Evolutionary conservation across 2,329 filamentous ascomycete genomes (phyloP).

Genomic region (Fusarium sp.): DNA sequence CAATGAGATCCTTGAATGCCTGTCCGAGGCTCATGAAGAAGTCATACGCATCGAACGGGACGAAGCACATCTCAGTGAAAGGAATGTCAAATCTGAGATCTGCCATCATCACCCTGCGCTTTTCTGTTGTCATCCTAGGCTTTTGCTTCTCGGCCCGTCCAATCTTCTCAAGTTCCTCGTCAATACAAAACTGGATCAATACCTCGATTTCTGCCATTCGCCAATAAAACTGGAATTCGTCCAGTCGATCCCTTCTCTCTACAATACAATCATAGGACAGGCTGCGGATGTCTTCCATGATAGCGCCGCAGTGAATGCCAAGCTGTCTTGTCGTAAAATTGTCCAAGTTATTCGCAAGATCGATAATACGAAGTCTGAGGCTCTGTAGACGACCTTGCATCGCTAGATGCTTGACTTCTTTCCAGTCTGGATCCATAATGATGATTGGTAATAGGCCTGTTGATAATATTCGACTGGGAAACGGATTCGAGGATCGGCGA

Average conservation of each 20-base stretch:
- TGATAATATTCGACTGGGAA: fast-evolving
- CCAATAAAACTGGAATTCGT: not conserved
- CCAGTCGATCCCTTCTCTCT: not conserved
- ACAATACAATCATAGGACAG: not conserved
- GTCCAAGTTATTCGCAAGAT: not conserved
- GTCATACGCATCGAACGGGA: not conserved
- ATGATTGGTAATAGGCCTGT: fast-evolving
- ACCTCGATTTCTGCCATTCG: not conserved
- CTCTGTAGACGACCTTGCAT: not conserved
- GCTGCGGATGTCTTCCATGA: not conserved
- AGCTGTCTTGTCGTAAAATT: not conserved
- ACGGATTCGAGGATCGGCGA: fast-evolving
- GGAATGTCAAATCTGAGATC: not conserved
- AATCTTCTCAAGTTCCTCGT: not conserved
- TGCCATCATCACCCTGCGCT: not conserved
- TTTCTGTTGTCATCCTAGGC: not conserved
- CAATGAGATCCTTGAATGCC: not conserved
- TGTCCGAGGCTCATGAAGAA: not conserved
- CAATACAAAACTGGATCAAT: not conserved
- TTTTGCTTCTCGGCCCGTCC: too few relatives aligned
- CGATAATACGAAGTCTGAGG: not conserved
- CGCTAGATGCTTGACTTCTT: not conserved
- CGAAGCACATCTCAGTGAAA: not conserved
- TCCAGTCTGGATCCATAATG: not conserved
- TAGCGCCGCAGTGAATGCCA: not conserved